Percentiles rank a stretch among this genome's conserved stretches.
phyloP scores from a whole-genome alignment of 768 basidiomycete genomes.

The Kwoniella europaea region DNA sequence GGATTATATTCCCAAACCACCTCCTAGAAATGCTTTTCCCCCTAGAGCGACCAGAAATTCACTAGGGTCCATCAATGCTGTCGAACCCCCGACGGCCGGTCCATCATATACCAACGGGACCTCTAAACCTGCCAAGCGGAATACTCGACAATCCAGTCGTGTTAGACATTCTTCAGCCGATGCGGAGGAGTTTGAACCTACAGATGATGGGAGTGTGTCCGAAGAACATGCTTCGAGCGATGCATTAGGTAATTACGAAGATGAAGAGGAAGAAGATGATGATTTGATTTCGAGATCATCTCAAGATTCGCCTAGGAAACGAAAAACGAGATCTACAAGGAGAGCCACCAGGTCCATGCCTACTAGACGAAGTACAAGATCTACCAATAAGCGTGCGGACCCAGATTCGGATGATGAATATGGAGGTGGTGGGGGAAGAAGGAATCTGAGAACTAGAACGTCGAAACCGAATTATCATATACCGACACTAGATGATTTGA shows the following conservation, averaged over 20 bases:
- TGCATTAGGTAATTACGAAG: conserved; percentile 23
- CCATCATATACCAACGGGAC: conserved; percentile 23
- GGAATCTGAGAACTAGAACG: conserved; percentile 29
- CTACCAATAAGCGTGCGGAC: conserved; percentile 12
- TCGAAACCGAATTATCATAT: conserved; percentile 40
- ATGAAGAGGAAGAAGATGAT: conserved; percentile 35
- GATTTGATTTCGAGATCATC: conserved; percentile 22
- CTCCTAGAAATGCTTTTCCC: conserved; percentile 41
- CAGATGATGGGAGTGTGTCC: conserved; percentile 15
- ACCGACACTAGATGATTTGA: conserved; percentile 43
- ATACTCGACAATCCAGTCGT: conserved; percentile 6
- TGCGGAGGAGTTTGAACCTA: conserved; percentile 40
- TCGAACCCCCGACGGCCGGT: conserved; percentile 1
- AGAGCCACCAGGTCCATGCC: conserved; percentile 12
- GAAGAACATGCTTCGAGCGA: conserved; percentile 33
- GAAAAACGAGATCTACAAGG: neutral
- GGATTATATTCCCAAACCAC: neutral
- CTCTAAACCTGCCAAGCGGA: conserved; percentile 4
- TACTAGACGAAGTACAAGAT: conserved; percentile 28
- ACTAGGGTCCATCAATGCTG: conserved; percentile 15
- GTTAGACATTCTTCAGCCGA: conserved; percentile 42
- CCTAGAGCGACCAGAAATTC: conserved; percentile 24
- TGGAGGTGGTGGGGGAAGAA: conserved; percentile 9
- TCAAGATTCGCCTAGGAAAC: neutral
- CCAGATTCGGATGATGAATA: conserved; percentile 42